Evolutionary conservation across 1,139 yeast genomes (phyloP).

Genomic region (Eremothecium gossypii): DNA sequence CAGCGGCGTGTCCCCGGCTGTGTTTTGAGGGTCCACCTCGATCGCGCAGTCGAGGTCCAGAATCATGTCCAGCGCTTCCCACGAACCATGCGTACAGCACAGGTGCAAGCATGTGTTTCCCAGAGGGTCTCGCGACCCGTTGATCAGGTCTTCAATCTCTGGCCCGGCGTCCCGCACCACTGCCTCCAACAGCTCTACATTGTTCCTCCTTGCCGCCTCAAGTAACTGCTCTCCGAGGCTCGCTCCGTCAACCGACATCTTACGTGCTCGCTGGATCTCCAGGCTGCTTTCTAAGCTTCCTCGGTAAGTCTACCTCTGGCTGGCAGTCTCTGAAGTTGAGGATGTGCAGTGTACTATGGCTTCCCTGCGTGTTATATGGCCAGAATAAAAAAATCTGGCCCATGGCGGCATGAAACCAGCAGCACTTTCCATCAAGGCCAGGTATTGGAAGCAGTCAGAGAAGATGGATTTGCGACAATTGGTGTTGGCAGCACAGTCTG

Average conservation of each 20-base stretch:
- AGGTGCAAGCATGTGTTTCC: slow-evolving; percentile 81
- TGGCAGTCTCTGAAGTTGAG: too few relatives aligned
- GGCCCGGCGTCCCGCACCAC: slow-evolving; percentile 42
- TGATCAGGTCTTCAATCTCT: slow-evolving; percentile 52
- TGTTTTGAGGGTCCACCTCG: slow-evolving; percentile 73
- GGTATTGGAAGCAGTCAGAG: too few relatives aligned
- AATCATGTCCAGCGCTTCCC: slow-evolving; percentile 75
- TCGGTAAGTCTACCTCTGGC: too few relatives aligned
- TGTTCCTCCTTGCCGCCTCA: slow-evolving; percentile 84
- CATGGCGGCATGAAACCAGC: too few relatives aligned
- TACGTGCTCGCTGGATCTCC: too few relatives aligned
- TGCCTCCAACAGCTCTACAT: slow-evolving; percentile 59
- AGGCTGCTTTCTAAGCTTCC: too few relatives aligned
- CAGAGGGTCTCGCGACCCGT: slow-evolving; percentile 63
- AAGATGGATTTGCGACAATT: slow-evolving; percentile 13
- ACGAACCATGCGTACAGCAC: slow-evolving; percentile 72
- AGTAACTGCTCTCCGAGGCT: slow-evolving; percentile 67
- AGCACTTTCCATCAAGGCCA: too few relatives aligned
- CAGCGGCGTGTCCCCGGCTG: slow-evolving; percentile 81
- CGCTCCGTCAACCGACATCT: slow-evolving; percentile 48
- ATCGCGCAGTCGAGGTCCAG: slow-evolving; percentile 78
- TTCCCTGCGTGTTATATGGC: too few relatives aligned
- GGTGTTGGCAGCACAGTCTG: slow-evolving; percentile 23
- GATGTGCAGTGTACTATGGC: too few relatives aligned
- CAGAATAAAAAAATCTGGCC: too few relatives aligned